Evolutionary conservation across 352 stramenopile genomes (phyloP), one percentile per base, ranked within the genome.

Genomic region (Pythium rishiriense): DNA sequence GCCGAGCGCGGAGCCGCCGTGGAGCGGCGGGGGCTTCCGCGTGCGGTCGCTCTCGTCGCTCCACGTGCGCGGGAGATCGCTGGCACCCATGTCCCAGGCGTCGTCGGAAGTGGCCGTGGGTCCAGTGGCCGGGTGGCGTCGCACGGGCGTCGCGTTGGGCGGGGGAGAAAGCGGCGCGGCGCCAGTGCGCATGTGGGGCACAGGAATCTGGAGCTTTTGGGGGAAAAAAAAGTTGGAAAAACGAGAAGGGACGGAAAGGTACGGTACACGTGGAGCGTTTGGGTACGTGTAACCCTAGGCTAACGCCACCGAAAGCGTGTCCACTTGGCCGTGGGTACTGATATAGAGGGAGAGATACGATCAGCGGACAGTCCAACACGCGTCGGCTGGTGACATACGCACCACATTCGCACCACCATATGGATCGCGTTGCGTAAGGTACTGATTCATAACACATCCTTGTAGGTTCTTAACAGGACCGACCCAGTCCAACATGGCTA

Each of bases 21-120:
- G 24, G 10, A 29, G 50, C 29, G 58, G 48, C 25, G 26, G 25
- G 4, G 25, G 52, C 46, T 56, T 66, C 49, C 56, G 53, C 35
- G 53, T 54, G n/a, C 47, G 28, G 53, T 63, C 64, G 42, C 35
- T 9, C 14, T 63, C 64, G 57, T 66, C 58, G 39, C 50, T 71
- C 48, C 56, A 64, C 12, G 45, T 63, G 37, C 39, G 56, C 28
- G 54, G 46, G 28, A 39, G 28, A 24, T 35, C 24, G 33, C 31
- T 29, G 11, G 4, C 9, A n/a, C 58, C 48, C 24, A 65, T 57
- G 28, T 58, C 48, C 48, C 37, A 52, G 25, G 4, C 37, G 21
- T 24, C 19, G 26, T 17, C 14, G 31, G 54, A 28, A 41, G 54
- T 15, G 39, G 54, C 25, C 19, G 37, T 22, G 37, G 22, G 19